Percentiles rank a stretch among this genome's conserved stretches.
These are phyloP conservation scores for Fusarium nisikadoi DNA, from an alignment of 2,329 filamentous ascomycete species.

Conservation along the genomic window DNA sequence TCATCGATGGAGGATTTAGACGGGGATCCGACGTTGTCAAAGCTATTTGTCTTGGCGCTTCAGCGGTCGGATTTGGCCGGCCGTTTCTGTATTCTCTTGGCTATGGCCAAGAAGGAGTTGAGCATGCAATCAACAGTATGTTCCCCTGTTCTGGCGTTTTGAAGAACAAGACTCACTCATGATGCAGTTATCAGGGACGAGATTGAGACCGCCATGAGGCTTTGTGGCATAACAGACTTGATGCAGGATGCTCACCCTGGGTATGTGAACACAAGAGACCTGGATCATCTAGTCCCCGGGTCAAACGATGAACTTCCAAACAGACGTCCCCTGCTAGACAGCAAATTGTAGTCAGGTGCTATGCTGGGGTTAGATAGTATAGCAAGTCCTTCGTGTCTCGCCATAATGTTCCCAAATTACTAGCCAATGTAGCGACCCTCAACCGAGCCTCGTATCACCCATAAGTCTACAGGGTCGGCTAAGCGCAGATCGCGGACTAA, in stretches of 20 bases:
- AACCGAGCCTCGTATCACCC: not conserved
- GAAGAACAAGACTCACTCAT: not conserved
- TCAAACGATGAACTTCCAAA: not conserved
- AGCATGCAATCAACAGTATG: not conserved
- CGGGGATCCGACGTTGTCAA: not conserved
- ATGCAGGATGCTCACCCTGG: not conserved
- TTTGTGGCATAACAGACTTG: not conserved
- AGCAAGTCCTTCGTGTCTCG: not conserved
- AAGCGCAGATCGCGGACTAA: not conserved
- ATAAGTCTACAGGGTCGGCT: fast-evolving
- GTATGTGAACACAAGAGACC: not conserved
- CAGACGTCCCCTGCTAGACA: not conserved
- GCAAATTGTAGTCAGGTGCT: not conserved
- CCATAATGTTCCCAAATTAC: not conserved
- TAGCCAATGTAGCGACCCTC: not conserved
- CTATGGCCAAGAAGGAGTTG: not conserved
- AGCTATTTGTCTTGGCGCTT: not conserved
- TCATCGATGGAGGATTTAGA: not conserved
- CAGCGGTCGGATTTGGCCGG: not conserved
- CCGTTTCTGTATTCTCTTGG: not conserved
- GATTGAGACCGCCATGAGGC: not conserved
- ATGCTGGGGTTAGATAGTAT: fast-evolving
- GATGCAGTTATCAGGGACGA: not conserved
- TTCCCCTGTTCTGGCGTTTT: not conserved
- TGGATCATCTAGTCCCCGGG: not conserved